These are phyloP conservation scores for Theileria sp. DNA, from an alignment of 169 alveolate genomes.

Conservation along the genomic window DNA sequence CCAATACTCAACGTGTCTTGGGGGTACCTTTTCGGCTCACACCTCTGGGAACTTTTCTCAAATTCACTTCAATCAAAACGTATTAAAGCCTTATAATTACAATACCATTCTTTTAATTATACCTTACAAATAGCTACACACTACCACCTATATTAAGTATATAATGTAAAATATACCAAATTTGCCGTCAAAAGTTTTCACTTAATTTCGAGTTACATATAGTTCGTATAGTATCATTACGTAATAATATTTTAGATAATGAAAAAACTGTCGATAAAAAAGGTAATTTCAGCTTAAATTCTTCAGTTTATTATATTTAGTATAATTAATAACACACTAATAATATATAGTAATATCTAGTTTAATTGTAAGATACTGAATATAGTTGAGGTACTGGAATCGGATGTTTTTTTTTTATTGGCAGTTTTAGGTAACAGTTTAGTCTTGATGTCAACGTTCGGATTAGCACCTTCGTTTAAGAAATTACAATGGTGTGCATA, in stretches of 20 bases:
- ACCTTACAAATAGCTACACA: too few species aligned
- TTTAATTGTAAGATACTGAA: too few species aligned
- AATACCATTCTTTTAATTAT: too few species aligned
- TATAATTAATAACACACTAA: not conserved
- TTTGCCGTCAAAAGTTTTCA: not conserved
- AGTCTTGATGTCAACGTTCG: slow-evolving; percentile 18
- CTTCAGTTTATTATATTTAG: not conserved
- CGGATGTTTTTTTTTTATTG: slow-evolving; percentile 3
- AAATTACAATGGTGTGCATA: slow-evolving; percentile 16
- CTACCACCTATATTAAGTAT: too few species aligned
- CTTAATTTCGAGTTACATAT: too few species aligned
- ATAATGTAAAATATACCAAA: too few species aligned
- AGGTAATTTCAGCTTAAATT: not conserved
- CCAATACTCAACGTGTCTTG: slow-evolving; percentile 72
- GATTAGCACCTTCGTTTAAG: slow-evolving; percentile 24
- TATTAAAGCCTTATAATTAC: too few species aligned
- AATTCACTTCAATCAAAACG: not conserved
- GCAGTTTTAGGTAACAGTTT: slow-evolving; percentile 19
- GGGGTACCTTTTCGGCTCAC: slow-evolving; percentile 77
- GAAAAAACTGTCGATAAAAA: not conserved
- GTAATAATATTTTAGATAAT: not conserved
- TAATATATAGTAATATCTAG: not conserved
- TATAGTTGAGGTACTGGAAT: slow-evolving; percentile 2
- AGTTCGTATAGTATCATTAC: too few species aligned
- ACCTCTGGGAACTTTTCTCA: slow-evolving; percentile 63